phyloP scores from a whole-genome alignment of 2,329 filamentous ascomycete genomes.

The Penicillium sp. region DNA sequence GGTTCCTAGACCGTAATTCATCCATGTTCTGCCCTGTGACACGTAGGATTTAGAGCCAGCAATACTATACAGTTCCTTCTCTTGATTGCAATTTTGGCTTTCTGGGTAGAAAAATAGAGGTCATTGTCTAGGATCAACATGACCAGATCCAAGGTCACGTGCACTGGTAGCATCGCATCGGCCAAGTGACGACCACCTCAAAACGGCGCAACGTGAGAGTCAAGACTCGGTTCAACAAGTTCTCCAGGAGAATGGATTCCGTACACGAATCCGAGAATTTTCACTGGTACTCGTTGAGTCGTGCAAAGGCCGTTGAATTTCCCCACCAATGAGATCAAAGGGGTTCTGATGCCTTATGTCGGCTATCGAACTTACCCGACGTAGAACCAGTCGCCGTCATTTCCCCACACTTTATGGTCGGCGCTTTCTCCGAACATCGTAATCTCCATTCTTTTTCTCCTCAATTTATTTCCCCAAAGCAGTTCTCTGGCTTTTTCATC shows the following conservation, averaged over 20 bases:
- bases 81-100: too few species aligned
- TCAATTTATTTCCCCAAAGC: neutral
- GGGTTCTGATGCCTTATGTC: slow-evolving; percentile 13
- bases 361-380: slow-evolving; percentile 21
- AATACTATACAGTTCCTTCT: too few species aligned
- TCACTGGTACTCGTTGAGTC: neutral
- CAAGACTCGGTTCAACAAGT: too few species aligned
- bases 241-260: neutral
- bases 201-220: too few species aligned
- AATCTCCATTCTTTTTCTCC: neutral
- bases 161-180: too few species aligned
- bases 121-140: too few species aligned
- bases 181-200: too few species aligned
- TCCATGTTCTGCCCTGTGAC: too few species aligned
- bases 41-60: too few species aligned
- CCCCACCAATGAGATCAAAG: slow-evolving; percentile 26
- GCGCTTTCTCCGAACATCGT: neutral
- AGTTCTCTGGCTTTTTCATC: neutral
- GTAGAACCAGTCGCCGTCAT: slow-evolving; percentile 11
- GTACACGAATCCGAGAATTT: neutral
- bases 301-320: slow-evolving; percentile 2
- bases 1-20: too few species aligned
- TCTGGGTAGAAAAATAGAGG: too few species aligned
- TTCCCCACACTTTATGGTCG: neutral
- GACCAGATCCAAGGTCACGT: too few species aligned